A percentile compares a stretch with the other conserved stretches of the same genome.
Evolutionary conservation across 257 asterid genomes (phyloP).

Genomic region (Eucommia ulmoides): DNA sequence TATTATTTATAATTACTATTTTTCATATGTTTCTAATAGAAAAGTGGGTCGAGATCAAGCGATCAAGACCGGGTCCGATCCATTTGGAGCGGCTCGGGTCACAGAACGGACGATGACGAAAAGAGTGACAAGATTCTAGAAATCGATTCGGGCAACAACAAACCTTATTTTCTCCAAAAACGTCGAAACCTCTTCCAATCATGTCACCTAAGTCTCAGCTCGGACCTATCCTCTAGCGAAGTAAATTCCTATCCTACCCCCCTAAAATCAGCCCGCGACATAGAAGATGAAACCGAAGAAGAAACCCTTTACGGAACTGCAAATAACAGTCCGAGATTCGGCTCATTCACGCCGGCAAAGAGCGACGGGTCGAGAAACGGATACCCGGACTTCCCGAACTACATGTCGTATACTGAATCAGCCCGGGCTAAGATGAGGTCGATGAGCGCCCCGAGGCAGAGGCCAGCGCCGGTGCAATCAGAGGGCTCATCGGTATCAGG

Average conservation of each 20-base stretch:
- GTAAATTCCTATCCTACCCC: constrained; percentile 44
- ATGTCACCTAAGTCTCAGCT: constrained; percentile 35
- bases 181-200: constrained; percentile 37
- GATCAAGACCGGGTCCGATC: constrained; percentile 12
- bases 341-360: constrained; percentile 55
- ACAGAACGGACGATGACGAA: constrained; percentile 12
- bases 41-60: constrained; percentile 41
- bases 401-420: constrained; percentile 80
- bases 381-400: constrained; percentile 56
- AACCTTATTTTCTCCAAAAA: constrained; percentile 14
- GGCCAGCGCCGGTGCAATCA: constrained; percentile 56
- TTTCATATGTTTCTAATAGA: not conserved
- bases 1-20: not conserved
- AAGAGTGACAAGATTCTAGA: constrained; percentile 48
- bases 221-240: constrained; percentile 46
- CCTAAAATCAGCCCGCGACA: constrained; percentile 16
- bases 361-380: constrained; percentile 69
- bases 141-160: constrained; percentile 38
- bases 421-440: constrained; percentile 80
- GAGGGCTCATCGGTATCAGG: too few relatives aligned
- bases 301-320: constrained; percentile 45
- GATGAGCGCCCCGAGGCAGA: constrained; percentile 74
- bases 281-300: too few relatives aligned
- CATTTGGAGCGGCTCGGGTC: constrained; percentile 5
- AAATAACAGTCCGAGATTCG: constrained; percentile 41